Conservation (phyloP, 2,329 filamentous ascomycete genomes). For the Arachnopeziza araneosa region DNA sequence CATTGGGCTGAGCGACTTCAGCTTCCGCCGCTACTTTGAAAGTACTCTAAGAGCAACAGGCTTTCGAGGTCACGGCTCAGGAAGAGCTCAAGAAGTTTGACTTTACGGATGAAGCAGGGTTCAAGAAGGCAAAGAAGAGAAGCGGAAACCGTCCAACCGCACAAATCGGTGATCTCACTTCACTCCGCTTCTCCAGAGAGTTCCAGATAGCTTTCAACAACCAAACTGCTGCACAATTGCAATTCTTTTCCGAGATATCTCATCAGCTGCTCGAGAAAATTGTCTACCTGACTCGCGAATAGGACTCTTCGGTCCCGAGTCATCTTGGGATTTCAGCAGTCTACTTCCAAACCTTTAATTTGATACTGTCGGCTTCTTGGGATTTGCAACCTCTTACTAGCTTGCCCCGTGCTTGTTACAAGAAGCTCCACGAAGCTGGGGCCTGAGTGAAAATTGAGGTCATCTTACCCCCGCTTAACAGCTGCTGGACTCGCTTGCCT, state of each 20-base stretch:
- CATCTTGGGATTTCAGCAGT: background rate
- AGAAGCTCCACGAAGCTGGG: background rate
- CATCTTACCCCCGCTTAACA: background rate
- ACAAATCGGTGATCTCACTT: background rate
- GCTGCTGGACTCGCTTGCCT: background rate
- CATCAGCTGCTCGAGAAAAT: background rate
- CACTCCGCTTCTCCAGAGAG: background rate
- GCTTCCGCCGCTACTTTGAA: no score
- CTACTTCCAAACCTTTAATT: background rate
- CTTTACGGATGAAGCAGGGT: background rate
- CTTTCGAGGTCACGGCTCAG: background rate
- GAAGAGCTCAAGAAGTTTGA: background rate
- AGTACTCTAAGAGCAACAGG: background rate
- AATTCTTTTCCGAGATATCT: background rate
- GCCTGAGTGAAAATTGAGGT: background rate
- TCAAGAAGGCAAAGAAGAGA: background rate
- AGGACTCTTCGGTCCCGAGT: background rate
- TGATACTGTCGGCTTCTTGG: background rate
- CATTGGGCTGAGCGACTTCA: no score
- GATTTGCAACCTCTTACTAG: background rate
- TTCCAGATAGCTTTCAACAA: background rate
- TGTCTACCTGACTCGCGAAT: background rate
- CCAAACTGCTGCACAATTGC: background rate
- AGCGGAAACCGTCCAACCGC: background rate
- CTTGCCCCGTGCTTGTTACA: background rate